A percentile compares a stretch with the other conserved stretches of the same genome.
Evolutionary conservation across 345 rosid species (phyloP).

Genomic region (Euphorbia peplus): DNA sequence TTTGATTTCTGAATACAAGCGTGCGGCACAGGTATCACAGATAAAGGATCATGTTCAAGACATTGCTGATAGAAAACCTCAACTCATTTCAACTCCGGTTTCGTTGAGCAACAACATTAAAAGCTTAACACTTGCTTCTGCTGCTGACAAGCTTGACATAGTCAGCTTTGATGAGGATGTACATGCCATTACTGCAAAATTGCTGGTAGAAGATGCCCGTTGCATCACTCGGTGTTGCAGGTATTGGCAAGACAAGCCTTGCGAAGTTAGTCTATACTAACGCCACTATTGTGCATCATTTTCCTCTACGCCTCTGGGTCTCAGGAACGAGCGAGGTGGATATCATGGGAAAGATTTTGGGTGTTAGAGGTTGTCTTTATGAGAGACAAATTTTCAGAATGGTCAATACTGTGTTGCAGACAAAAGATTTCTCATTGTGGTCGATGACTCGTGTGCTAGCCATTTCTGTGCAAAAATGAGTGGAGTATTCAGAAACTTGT

Average conservation of each 20-base stretch:
- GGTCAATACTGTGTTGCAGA: neutral
- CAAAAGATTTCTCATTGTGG: neutral
- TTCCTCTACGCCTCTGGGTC: slow-evolving; percentile 7
- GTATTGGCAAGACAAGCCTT: slow-evolving; percentile 20
- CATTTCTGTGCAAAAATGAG: slow-evolving; percentile 5
- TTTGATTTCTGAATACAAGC: neutral
- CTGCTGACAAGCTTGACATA: neutral
- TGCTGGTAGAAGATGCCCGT: neutral
- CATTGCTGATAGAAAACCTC: neutral
- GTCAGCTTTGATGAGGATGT: slow-evolving; percentile 6
- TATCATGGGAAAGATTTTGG: neutral
- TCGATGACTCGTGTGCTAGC: slow-evolving; percentile 1
- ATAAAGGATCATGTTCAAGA: neutral
- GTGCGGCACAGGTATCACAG: neutral
- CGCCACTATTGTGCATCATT: neutral
- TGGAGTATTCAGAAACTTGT: slow-evolving; percentile 1
- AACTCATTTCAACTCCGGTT: neutral
- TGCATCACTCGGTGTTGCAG: slow-evolving; percentile 15
- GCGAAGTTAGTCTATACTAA: slow-evolving; percentile 11
- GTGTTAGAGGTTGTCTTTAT: neutral
- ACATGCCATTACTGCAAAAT: neutral
- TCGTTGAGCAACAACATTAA: neutral
- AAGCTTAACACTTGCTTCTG: neutral
- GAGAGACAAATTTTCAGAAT: neutral
- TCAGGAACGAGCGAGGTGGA: neutral